A percentile compares a stretch with the other conserved stretches of the same genome.
Conservation (phyloP, 2,329 filamentous ascomycete genomes). For the Colletotrichum sp. region DNA sequence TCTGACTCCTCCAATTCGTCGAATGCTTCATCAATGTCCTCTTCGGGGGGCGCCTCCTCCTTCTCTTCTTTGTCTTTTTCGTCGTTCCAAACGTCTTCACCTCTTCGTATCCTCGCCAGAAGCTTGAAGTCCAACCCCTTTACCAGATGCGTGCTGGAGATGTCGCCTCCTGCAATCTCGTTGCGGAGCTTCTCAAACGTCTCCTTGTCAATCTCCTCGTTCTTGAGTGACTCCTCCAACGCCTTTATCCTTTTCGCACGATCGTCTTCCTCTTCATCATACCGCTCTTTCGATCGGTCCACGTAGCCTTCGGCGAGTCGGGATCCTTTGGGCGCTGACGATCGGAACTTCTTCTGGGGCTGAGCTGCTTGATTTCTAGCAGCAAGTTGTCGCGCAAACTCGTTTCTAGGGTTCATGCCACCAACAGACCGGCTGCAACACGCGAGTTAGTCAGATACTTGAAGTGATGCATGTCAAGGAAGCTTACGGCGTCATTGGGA, state of each 20-base stretch:
- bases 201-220: conserved; percentile 80
- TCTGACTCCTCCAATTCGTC: conserved; percentile 62
- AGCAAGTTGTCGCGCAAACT: conserved; percentile 85
- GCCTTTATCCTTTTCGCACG: conserved; percentile 73
- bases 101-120: conserved; percentile 69
- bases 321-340: conserved; percentile 81
- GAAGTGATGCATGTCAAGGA: background rate
- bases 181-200: conserved; percentile 78
- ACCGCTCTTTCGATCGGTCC: conserved; percentile 76
- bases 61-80: conserved; percentile 29
- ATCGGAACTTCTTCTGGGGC: conserved; percentile 75
- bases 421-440: conserved; percentile 65
- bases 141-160: conserved; percentile 82
- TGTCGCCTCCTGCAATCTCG: conserved; percentile 83
- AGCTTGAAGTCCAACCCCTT: conserved; percentile 91
- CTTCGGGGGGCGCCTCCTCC: conserved; percentile 28
- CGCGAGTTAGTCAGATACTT: conserved; percentile 26
- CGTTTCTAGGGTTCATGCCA: conserved; percentile 56
- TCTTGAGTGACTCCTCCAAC: conserved; percentile 81
- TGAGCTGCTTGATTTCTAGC: conserved; percentile 66
- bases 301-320: conserved; percentile 82
- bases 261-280: conserved; percentile 57
- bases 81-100: conserved; percentile 68
- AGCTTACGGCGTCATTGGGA: conserved; percentile 91
- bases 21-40: conserved; percentile 71